These are phyloP conservation scores for Linnemannia schmuckeri DNA, from an alignment of 192 early-diverging fungal species.

Conservation along the genomic window DNA sequence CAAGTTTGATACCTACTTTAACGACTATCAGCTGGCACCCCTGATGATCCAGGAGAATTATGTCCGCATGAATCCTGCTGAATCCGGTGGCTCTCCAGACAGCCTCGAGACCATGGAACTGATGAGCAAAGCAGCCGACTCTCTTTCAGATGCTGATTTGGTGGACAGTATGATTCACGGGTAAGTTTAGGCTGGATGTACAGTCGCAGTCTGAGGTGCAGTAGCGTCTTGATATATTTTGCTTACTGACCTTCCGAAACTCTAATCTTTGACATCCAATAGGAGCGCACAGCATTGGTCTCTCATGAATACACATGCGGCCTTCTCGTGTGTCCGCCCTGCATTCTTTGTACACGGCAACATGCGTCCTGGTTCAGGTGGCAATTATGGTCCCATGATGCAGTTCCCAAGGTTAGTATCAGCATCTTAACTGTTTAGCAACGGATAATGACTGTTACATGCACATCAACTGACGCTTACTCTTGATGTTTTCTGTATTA, in stretches of 20 bases:
- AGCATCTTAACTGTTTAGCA: too few species aligned
- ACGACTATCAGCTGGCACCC: conserved; percentile 88
- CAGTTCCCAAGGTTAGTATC: conserved; percentile 43
- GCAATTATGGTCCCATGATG: conserved; percentile 43
- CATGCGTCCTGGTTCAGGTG: conserved; percentile 45
- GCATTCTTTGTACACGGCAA: conserved; percentile 84
- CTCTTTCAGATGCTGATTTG: conserved; percentile 86
- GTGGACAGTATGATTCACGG: conserved; percentile 80
- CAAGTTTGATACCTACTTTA: conserved; percentile 92
- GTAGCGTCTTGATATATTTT: background rate
- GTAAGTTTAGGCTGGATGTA: conserved; percentile 54
- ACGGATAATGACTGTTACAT: background rate
- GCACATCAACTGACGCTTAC: background rate
- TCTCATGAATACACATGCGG: conserved; percentile 90
- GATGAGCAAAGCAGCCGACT: conserved; percentile 86
- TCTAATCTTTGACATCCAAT: background rate
- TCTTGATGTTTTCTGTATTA: background rate
- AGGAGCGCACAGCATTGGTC: conserved; percentile 89
- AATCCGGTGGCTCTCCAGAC: conserved; percentile 29
- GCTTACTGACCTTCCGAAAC: background rate
- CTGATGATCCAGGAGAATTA: conserved; percentile 98
- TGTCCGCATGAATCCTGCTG: conserved; percentile 73
- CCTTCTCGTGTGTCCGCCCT: conserved; percentile 88
- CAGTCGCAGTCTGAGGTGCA: too few species aligned
- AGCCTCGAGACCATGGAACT: conserved; percentile 63